Conservation (phyloP, 2,329 filamentous ascomycete genomes). For the Phaeosphaeria sp. region DNA sequence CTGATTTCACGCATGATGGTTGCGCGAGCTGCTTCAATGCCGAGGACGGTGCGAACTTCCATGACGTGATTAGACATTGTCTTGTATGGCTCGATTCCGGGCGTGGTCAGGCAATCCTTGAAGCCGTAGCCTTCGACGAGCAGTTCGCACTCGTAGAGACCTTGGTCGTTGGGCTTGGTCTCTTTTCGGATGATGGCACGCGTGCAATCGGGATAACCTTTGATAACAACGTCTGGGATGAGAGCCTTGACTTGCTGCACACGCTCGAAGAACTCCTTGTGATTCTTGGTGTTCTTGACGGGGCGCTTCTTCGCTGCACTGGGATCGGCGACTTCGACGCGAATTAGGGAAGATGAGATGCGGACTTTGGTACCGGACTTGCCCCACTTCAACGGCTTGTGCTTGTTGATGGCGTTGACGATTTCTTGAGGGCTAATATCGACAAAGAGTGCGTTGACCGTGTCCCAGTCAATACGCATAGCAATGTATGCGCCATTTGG, state of each 20-base stretch:
- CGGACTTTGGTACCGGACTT: conserved; percentile 65
- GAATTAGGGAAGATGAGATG: conserved; percentile 61
- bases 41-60: conserved; percentile 85
- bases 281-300: conserved; percentile 44
- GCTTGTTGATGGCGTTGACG: conserved; percentile 74
- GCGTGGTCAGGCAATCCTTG: conserved; percentile 87
- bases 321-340: conserved; percentile 71
- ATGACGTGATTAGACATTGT: conserved; percentile 86
- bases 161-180: conserved; percentile 71
- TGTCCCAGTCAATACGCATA: conserved; percentile 80
- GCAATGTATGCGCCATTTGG: conserved; percentile 76
- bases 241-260: conserved; percentile 85
- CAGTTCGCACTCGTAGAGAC: conserved; percentile 63
- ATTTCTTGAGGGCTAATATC: conserved; percentile 80
- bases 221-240: conserved; percentile 83
- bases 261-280: conserved; percentile 73
- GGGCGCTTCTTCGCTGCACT: conserved; percentile 34
- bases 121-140: conserved; percentile 94
- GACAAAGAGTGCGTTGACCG: conserved; percentile 80
- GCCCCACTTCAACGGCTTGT: conserved; percentile 82
- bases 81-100: conserved; percentile 81
- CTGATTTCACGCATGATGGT: conserved; percentile 91
- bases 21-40: conserved; percentile 89
- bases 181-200: conserved; percentile 89
- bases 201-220: conserved; percentile 84